phyloP scores from a whole-genome alignment of 176 grass and related monocot genomes.

The Oryza longistaminata region DNA sequence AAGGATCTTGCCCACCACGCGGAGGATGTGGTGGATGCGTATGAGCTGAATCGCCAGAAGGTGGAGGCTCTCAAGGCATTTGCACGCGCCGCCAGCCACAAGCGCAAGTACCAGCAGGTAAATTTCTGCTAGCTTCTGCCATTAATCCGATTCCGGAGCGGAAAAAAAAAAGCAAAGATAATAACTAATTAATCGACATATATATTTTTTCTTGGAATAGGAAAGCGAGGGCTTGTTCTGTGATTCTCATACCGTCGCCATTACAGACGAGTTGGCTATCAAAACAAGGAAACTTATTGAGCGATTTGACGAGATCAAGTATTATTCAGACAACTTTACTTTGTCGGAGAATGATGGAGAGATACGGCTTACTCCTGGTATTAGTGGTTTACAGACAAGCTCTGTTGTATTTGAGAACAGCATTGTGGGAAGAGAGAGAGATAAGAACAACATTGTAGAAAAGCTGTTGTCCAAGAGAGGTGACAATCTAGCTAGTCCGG shows the following conservation, averaged over 20 bases:
- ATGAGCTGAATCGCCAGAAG: not conserved
- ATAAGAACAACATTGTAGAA: not conserved
- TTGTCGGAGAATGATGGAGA: not conserved
- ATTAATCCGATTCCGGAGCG: too few species aligned
- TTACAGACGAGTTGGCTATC: slow-evolving; percentile 1
- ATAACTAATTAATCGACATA: not conserved
- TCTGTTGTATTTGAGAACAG: slow-evolving; percentile 9
- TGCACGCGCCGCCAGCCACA: not conserved
- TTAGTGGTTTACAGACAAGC: not conserved
- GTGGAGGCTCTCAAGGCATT: not conserved
- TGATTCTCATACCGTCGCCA: not conserved
- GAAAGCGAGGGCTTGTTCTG: slow-evolving; percentile 5
- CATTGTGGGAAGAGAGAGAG: not conserved
- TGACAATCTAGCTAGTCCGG: not conserved
- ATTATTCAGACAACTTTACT: slow-evolving; percentile 20
- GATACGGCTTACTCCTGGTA: not conserved
- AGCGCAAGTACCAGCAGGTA: not conserved
- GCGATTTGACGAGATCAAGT: slow-evolving; percentile 30
- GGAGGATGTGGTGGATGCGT: slow-evolving; percentile 33
- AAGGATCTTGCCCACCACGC: slow-evolving; percentile 28
- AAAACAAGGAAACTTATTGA: slow-evolving; percentile 17
- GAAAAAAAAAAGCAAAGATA: too few species aligned
- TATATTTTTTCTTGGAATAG: not conserved
- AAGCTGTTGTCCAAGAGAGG: not conserved
- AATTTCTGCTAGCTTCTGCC: not conserved